Base-by-base conservation (phyloP, 2,329 filamentous ascomycete species). In the Colletotrichum chlorophyti region DNA sequence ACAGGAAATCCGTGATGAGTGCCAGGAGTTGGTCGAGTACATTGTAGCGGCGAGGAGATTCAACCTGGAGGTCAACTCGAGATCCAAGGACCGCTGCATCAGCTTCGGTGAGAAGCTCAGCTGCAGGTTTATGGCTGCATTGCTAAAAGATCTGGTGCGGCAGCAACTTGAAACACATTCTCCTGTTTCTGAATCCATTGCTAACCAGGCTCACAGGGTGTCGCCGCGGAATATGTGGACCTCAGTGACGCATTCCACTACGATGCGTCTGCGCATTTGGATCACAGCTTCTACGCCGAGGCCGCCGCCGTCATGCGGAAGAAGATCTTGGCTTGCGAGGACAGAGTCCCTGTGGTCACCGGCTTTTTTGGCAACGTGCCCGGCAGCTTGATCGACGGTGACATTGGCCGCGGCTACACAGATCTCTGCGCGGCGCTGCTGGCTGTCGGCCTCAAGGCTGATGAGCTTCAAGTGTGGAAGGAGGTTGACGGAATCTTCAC, bases 401-500 rank as follows among this genome's bases (percentile, higher is more conserved):
- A 96, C 66, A 91, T 99, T 63, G 95, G 95, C 17, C 89, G 95
- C 66, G 95, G 95, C 26, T 99, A 99, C 75, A 98, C 95, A 9
- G 95, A 99, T 74, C 84, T 99, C 42, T 98, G 95, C 72, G 94
- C 95, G 11, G 93, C 95, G 6, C 81, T 99, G 14, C 89, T 93
- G 48, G 93, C 95, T 1, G 94, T 99, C 9, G 94, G 93, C 4
- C 79, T 96, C n/a, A 81, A 86, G 66, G 95, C 95, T 1, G 80
- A 89, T 51, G 95, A 99, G 74, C 83, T 99, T 49, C 95, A 99
- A 74, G 91, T 99, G 63, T 98, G 95, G 95, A 99, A 99, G 78
- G 95, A 99, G 72, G 95, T 99, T 6, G 95, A 99, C 73, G 93
- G 93, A 58, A 96, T 98, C 70, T 95, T 97, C 75, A 88, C 84